Evolutionary conservation across 176 grass and related monocot genomes (phyloP), one percentile per base, ranked within the genome.

Genomic region (Thinopyrum elongatum): DNA sequence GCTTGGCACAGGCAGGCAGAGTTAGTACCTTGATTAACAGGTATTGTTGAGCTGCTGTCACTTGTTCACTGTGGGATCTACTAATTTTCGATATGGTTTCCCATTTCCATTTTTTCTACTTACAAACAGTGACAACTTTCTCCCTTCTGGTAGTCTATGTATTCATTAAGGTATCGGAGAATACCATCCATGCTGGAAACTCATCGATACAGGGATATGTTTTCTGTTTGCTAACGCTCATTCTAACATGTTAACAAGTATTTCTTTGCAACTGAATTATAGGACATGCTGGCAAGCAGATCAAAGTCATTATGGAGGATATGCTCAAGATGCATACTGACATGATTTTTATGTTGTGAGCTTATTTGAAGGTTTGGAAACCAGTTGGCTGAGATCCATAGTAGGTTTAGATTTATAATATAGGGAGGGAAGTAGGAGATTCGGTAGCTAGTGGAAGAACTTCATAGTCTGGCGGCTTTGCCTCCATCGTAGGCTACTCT

Each of bases 251-350:
- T 70, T 63, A 69, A 76, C 81, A 31, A 47, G 22, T 77, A 81
- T 84, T 38, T 91, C 79, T 84, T 85, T 88, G 62, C 51, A 80
- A 87, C 63, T 91, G 36, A 80, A 84, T 4, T 88, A 88, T 88
- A 88, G 82, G 89, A 88, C 70, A 71, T 88, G 61, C 23, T 16
- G 38, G 61, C 69, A 9, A 49, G 75, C 68, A 75, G 81, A 87
- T 84, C 44, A 86, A 86, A 86, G 23, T 79, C 33, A 70, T 39
- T 87, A 84, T 41, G 85, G 76, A 84, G 85, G 71, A 63, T 88
- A 17, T 76, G 57, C 60, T 29, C 85, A 90, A 90, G 89, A 87
- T 82, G 65, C 42, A 62, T 80, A 83, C n/a, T 79, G 74, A 23
- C 34, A 72, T 41, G 42, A 25, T 72, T n/a, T n/a, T 34, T 68